Evolutionary conservation across 148 eudicot genomes (phyloP), one percentile per base, ranked within the genome.

Genomic region (Rhododendron kiyosumense): DNA sequence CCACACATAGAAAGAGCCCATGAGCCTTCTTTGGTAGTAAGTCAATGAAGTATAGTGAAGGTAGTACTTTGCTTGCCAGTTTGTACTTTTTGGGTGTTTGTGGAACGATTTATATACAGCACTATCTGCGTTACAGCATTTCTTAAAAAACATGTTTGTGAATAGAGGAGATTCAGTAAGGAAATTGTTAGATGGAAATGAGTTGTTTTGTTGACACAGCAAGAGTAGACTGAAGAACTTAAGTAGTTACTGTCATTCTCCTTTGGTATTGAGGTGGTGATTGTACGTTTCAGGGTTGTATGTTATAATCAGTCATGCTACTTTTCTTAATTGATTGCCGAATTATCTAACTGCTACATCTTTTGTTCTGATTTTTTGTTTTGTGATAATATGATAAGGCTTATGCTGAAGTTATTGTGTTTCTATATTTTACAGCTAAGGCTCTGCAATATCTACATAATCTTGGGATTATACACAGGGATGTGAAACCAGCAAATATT

Each of bases 401-500:
- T 6, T 24, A 51, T 36, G 51, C 34, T 81, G 49, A 22, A 85
- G 48, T 84, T 71, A 86, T 57, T 28, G 43, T 87, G 78, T 22
- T 84, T 90, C 84, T 83, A 80, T 52, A 26, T 82, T 89, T 88
- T 86, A 88, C 97, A 97, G 99, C 98, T 87, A 93, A 93, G 88
- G 93, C 98, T 88, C 81, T 97, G 93, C 91, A 90, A 80, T 92
- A 93, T 90, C 93, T 97, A 71, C 98, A 94, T 89, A 90, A 90
- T 85, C 94, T 95, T 86, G 98, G 98, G 83, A 91, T 97, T 86
- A 89, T 97, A 81, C 99, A 97, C 87, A 92, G 99, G 87, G 99
- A 97, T 93, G 93, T 97, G 86, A 97, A 97, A 92, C 98, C 99
- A 43, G 94, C 94, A 84, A 97, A 97, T 89, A 91, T 97, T 89